These are phyloP conservation scores for Staphylotrichum tortipilum DNA, from an alignment of 495 filamentous ascomycete species.

Conservation along the genomic window DNA sequence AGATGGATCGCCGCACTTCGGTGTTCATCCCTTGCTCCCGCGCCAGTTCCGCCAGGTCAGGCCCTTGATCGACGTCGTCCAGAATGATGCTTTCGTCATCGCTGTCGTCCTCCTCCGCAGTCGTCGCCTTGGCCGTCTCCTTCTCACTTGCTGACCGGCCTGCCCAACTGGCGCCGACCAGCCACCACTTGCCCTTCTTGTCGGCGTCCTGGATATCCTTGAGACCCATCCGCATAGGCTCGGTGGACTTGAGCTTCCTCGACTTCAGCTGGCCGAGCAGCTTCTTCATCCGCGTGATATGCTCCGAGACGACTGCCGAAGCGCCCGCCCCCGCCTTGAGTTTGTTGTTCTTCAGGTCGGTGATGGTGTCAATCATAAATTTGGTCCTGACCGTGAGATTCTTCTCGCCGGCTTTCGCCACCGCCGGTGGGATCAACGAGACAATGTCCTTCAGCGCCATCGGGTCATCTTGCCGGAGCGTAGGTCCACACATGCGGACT, in stretches of 20 bases:
- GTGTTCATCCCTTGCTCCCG: slow-evolving; percentile 90
- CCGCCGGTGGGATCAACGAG: slow-evolving; percentile 61
- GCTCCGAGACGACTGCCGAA: slow-evolving; percentile 60
- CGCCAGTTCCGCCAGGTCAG: slow-evolving; percentile 65
- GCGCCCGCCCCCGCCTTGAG: slow-evolving; percentile 60
- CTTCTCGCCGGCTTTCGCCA: slow-evolving; percentile 55
- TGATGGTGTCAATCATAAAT: slow-evolving; percentile 97
- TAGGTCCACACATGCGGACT: slow-evolving; percentile 68
- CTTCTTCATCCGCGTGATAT: slow-evolving; percentile 78
- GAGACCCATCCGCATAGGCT: slow-evolving; percentile 74
- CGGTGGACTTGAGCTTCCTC: slow-evolving; percentile 57
- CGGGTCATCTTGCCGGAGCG: slow-evolving; percentile 85
- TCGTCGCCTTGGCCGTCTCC: slow-evolving; percentile 9
- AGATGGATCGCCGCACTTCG: slow-evolving; percentile 83
- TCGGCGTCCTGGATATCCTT: slow-evolving; percentile 71
- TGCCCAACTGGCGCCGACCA: slow-evolving; percentile 83
- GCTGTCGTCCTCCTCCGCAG: slow-evolving; percentile 28
- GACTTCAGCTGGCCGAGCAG: slow-evolving; percentile 65
- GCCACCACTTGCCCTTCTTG: slow-evolving; percentile 95
- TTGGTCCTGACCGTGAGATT: slow-evolving; percentile 80
- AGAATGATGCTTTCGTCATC: slow-evolving; percentile 23
- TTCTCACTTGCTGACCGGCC: slow-evolving; percentile 32
- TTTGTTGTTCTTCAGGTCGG: slow-evolving; percentile 87
- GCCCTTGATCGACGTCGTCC: slow-evolving; percentile 45
- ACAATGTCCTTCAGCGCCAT: slow-evolving; percentile 88